Percentiles rank a stretch among this genome's conserved stretches.
Conservation (phyloP, 345 rosid genomes). For the Hevea brasiliensis region DNA sequence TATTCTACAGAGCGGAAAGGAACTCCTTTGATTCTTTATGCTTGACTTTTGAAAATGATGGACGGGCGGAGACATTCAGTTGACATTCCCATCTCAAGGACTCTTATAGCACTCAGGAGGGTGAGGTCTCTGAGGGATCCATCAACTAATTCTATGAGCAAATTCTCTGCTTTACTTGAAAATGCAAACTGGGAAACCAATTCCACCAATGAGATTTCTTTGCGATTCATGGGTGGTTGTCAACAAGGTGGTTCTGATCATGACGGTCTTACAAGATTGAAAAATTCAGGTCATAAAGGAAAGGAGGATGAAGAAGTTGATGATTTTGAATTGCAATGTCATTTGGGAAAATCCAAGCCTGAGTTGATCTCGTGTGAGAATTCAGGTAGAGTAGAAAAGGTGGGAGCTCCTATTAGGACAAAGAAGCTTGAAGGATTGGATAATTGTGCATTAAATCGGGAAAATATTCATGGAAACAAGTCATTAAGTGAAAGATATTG, state of each 20-base stretch:
- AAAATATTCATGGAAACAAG: constrained; percentile 21
- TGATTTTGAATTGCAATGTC: constrained; percentile 22
- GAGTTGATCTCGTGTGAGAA: constrained; percentile 32
- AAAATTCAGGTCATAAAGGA: constrained; percentile 29
- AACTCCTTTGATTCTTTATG: neutral
- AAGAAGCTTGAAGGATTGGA: constrained; percentile 25
- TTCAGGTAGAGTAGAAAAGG: constrained; percentile 15
- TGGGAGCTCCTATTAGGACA: constrained; percentile 17
- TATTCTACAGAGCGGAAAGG: constrained; percentile 14
- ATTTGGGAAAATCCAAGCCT: constrained; percentile 19
- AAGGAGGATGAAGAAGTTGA: constrained; percentile 37
- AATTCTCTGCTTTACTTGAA: constrained; percentile 75
- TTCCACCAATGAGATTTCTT: constrained; percentile 68
- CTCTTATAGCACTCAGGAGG: constrained; percentile 85
- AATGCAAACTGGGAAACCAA: constrained; percentile 85
- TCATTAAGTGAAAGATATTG: constrained; percentile 31
- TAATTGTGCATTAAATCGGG: constrained; percentile 34
- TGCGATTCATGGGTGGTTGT: constrained; percentile 40
- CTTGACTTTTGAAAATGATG: constrained; percentile 32
- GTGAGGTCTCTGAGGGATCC: constrained; percentile 96
- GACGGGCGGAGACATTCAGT: constrained; percentile 87
- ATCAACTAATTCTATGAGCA: constrained; percentile 89
- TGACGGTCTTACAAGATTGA: constrained; percentile 30
- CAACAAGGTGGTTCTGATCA: constrained; percentile 32
- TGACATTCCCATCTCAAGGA: constrained; percentile 84